Evolutionary conservation across 2,329 filamentous ascomycete genomes (phyloP), one percentile per base, ranked within the genome.

Genomic region (Rhynchosporium graminicola): DNA sequence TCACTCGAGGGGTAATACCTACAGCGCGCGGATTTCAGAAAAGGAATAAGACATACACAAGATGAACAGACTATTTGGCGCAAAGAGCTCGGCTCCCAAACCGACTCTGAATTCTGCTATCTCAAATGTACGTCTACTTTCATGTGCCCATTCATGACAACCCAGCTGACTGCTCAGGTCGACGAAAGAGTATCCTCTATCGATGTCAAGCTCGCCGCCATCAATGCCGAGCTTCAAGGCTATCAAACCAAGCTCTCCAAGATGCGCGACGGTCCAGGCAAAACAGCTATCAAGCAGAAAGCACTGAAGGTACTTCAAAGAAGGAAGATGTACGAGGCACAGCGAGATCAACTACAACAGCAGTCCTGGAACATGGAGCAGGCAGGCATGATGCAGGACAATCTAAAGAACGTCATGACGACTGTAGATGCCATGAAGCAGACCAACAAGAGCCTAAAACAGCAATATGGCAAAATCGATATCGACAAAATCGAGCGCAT

Each of bases 281-380:
- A 98, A 77, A 88, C 86, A 13, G 93, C 94, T 36, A 87, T 99
- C 71, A 96, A 95, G 75, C 88, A 96, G 73, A 97, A 97, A 74
- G 94, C 94, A 2, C 88, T 97, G 72, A 97, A 97, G 73, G 87
- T 98, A 10, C 87, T 98, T 2, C 92, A 97, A 79, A 90, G 92
- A 63, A 89, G 94, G 70, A 97, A 96, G 76, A 89, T 93, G 77
- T 96, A 97, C 85, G 95, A 99, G 78, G 83, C 86, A 3, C 92
- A 97, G 78, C 91, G 94, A 68, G 92, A 97, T 73, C 93, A 98
- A 78, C 87, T 98, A 59, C 90, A 96, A 78, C 85, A 89, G 68
- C 95, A 99, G 79, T 91, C 91, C 28, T 98, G 93, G 93, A 98
- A 98, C 79, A 97, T 99, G 93, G 93, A 98, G 79, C 93, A 97